Evolutionary conservation across 2,329 filamentous ascomycete genomes (phyloP).

Genomic region (Sarocladium brachiariae): DNA sequence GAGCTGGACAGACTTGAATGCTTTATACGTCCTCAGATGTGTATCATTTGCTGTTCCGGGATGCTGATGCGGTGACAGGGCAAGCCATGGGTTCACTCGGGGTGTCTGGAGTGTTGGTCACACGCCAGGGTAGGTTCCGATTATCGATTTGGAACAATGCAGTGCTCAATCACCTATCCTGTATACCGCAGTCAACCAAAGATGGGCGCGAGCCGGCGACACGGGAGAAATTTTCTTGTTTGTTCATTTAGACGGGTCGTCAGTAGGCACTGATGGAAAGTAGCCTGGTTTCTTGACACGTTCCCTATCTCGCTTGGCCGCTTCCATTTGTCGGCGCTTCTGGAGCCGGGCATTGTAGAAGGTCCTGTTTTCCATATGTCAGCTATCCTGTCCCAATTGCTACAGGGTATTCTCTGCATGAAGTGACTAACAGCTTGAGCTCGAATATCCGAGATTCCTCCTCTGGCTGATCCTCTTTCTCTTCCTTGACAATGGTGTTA

Average conservation of each 20-base stretch:
- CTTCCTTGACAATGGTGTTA: constrained; percentile 13
- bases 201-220: too few species aligned
- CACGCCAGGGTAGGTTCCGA: neutral
- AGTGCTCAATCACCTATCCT: neutral
- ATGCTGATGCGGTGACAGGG: neutral
- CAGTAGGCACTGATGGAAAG: constrained; percentile 80
- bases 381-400: neutral
- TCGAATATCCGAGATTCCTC: constrained; percentile 76
- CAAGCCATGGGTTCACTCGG: too few species aligned
- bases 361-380: constrained; percentile 43
- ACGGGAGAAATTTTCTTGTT: neutral
- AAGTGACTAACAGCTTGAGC: constrained; percentile 59
- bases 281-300: constrained; percentile 68
- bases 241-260: constrained; percentile 32
- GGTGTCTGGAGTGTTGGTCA: too few species aligned
- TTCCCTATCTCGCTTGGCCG: constrained; percentile 72
- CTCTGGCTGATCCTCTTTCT: constrained; percentile 30
- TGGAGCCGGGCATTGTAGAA: constrained; percentile 84
- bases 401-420: neutral
- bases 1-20: neutral
- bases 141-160: neutral
- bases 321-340: constrained; percentile 48
- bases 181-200: too few species aligned
- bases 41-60: neutral
- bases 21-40: neutral